Conservation (phyloP, 441 rosid genomes). For the Hura crepitans region DNA sequence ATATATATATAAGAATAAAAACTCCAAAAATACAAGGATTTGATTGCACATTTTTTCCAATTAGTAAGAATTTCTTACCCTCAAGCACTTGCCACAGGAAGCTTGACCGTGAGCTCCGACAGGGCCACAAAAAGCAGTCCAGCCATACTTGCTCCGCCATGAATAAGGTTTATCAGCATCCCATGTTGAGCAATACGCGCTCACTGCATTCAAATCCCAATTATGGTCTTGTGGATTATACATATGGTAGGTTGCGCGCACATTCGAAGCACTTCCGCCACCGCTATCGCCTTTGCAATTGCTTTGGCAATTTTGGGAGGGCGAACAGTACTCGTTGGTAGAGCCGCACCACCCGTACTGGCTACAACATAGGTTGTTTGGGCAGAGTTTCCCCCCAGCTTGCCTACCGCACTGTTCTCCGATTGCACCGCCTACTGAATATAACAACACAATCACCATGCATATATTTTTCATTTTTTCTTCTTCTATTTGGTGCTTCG, state of each 20-base stretch:
- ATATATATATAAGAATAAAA: no score
- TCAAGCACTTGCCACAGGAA: slow-evolving; percentile 36
- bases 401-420: slow-evolving; percentile 48
- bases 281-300: slow-evolving; percentile 23
- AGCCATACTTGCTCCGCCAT: slow-evolving; percentile 34
- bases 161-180: slow-evolving; percentile 30
- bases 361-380: slow-evolving; percentile 46
- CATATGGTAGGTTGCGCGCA: slow-evolving; percentile 27
- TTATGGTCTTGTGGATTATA: slow-evolving; percentile 28
- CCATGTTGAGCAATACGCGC: slow-evolving; percentile 35
- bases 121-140: slow-evolving; percentile 39
- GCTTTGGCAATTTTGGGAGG: slow-evolving; percentile 39
- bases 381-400: slow-evolving; percentile 43
- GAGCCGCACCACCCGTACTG: slow-evolving; percentile 48
- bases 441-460: slow-evolving; percentile 23
- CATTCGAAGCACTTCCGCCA: slow-evolving; percentile 34
- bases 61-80: slow-evolving; percentile 32
- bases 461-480: no score
- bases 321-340: slow-evolving; percentile 44
- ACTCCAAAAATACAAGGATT: no score
- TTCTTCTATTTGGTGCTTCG: no score
- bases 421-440: slow-evolving; percentile 21
- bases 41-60: no score
- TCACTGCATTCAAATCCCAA: slow-evolving; percentile 27
- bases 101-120: slow-evolving; percentile 30